Conservation (phyloP, 805 yeast genomes). For the Barnettozyma sucrosica region DNA sequence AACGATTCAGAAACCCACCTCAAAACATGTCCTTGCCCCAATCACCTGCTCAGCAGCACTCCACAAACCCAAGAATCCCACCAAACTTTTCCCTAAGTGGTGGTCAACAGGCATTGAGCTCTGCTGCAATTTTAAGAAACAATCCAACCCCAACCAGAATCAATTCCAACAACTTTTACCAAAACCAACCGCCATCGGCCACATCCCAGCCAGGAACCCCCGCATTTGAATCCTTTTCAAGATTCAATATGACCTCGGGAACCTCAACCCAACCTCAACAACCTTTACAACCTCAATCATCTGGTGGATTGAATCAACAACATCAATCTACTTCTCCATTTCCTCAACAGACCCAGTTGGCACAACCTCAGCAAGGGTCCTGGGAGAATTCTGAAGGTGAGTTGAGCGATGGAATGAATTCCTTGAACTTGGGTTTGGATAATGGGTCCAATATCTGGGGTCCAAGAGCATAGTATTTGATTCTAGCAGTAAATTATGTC, state of each 20-base stretch:
- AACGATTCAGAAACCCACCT: conserved; percentile 13
- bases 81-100: conserved; percentile 20
- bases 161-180: conserved; percentile 10
- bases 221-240: conserved; percentile 24
- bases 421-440: conserved; percentile 22
- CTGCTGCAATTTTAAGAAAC: conserved; percentile 28
- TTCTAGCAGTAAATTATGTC: neutral
- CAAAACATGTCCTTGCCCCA: conserved; percentile 11
- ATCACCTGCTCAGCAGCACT: conserved; percentile 17
- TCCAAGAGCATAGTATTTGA: conserved; percentile 16
- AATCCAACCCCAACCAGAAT: conserved; percentile 27
- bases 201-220: conserved; percentile 29
- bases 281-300: conserved; percentile 8
- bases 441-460: conserved; percentile 26
- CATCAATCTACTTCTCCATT: conserved; percentile 9
- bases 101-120: conserved; percentile 17
- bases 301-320: conserved; percentile 11
- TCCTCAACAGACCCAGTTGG: conserved; percentile 2
- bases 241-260: conserved; percentile 16
- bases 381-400: conserved; percentile 18
- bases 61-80: conserved; percentile 21
- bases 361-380: conserved; percentile 1
- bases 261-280: conserved; percentile 8
- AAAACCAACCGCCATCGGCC: conserved; percentile 22
- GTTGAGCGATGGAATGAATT: conserved; percentile 21